A percentile compares a stretch with the other conserved stretches of the same genome.
Evolutionary conservation across 805 yeast genomes (phyloP).

Genomic region (Suhomyces faveliae): DNA sequence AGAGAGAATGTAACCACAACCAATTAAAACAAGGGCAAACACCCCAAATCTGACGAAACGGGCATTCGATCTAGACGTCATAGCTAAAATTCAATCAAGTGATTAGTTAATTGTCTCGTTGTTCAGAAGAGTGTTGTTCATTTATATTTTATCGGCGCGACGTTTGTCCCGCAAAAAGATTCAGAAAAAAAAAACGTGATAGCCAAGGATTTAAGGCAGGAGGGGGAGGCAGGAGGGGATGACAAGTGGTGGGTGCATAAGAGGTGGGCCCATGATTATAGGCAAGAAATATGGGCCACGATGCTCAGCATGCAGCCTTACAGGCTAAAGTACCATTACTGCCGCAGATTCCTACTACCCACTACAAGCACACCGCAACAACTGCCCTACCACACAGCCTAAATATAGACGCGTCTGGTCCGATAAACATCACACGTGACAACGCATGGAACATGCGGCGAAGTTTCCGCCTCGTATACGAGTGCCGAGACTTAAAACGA

Average conservation of each 20-base stretch:
- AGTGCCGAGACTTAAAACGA: neutral
- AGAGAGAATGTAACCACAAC: slow-evolving; percentile 48
- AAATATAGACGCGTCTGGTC: neutral
- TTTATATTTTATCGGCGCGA: neutral
- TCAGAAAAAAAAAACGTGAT: neutral
- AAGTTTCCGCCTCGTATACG: neutral
- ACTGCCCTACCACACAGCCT: neutral
- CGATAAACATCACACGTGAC: neutral
- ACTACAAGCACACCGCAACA: neutral
- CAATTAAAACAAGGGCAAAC: slow-evolving; percentile 44
- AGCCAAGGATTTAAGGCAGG: no score
- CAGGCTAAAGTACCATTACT: no score
- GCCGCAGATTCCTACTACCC: neutral
- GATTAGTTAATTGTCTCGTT: neutral
- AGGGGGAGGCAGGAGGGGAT: no score
- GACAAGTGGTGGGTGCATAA: no score
- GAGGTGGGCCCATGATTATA: no score
- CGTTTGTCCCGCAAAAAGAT: no score
- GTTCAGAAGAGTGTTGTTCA: neutral
- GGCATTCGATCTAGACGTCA: slow-evolving; percentile 41
- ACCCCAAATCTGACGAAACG: slow-evolving; percentile 48
- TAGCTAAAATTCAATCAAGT: neutral
- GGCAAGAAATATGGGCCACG: no score
- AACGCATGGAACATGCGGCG: neutral
- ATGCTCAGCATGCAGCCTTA: no score